These are phyloP conservation scores for Trametes villosa DNA, from an alignment of 768 basidiomycete genomes.

Conservation along the genomic window DNA sequence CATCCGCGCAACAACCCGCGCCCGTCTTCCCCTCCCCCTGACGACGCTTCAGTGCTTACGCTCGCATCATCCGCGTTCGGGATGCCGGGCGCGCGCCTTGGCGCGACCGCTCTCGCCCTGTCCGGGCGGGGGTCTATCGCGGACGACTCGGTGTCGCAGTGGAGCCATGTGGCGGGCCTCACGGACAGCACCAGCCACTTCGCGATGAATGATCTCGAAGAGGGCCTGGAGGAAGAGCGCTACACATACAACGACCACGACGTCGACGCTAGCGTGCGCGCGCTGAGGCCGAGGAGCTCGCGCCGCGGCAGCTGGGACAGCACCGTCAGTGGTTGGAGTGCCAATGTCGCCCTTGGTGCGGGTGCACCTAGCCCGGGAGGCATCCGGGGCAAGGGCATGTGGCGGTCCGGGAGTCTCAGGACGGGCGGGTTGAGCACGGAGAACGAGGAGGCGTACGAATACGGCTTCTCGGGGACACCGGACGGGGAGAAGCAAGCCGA, in stretches of 20 bases:
- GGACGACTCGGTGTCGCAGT: conserved; percentile 68
- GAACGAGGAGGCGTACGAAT: conserved; percentile 41
- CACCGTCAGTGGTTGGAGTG: conserved; percentile 87
- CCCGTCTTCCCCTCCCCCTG: conserved; percentile 86
- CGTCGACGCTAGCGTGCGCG: conserved; percentile 85
- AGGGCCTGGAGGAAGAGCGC: conserved; percentile 52
- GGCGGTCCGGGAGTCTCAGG: conserved; percentile 63
- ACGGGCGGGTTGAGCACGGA: conserved; percentile 55
- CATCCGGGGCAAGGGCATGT: conserved; percentile 57
- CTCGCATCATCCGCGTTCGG: conserved; percentile 94
- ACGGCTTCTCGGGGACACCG: conserved; percentile 35
- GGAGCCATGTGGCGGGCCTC: conserved; percentile 48
- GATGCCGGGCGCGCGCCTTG: conserved; percentile 58
- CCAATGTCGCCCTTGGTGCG: conserved; percentile 53
- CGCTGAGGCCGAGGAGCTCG: conserved; percentile 85
- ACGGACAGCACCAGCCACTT: conserved; percentile 70
- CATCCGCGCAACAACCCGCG: conserved; percentile 96
- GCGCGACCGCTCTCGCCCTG: conserved; percentile 35
- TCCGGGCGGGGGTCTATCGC: conserved; percentile 44
- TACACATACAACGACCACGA: conserved; percentile 50
- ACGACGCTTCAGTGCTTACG: conserved; percentile 92
- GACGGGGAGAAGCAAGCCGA: conserved; percentile 22
- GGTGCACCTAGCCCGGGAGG: conserved; percentile 26
- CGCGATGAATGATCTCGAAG: conserved; percentile 51
- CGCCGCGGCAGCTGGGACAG: conserved; percentile 93